phyloP scores from a whole-genome alignment of 371 early-diverging fungal genomes.

The Zopfochytrium polystomum region DNA sequence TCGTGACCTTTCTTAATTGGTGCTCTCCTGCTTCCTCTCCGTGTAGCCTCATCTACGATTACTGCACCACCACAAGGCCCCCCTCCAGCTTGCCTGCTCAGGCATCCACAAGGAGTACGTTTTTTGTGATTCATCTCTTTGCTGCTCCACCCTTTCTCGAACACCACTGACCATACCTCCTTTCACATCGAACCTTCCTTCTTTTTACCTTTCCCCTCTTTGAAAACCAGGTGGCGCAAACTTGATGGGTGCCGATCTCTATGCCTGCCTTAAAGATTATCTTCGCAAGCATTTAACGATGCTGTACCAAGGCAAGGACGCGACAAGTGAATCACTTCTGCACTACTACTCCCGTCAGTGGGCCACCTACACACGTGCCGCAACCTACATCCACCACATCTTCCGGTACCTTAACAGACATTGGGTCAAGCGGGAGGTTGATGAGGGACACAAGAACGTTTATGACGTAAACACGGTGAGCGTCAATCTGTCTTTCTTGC shows the following conservation, averaged over 20 bases:
- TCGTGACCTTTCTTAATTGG: too few species aligned
- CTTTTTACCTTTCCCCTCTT: too few species aligned
- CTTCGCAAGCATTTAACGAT: constrained; percentile 63
- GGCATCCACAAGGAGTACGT: constrained; percentile 11
- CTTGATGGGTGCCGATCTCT: constrained; percentile 83
- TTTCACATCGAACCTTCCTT: too few species aligned
- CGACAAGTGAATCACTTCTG: constrained; percentile 77
- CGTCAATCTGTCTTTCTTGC: background rate
- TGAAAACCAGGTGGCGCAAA: constrained; percentile 68
- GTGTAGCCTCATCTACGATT: constrained; percentile 75
- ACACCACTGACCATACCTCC: too few species aligned
- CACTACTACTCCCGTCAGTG: constrained; percentile 85
- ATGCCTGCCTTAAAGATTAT: constrained; percentile 68
- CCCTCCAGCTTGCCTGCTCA: constrained; percentile 1
- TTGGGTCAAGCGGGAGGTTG: constrained; percentile 94
- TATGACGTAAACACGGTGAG: constrained; percentile 91
- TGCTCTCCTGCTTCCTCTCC: background rate
- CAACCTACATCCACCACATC: constrained; percentile 81
- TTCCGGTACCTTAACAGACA: constrained; percentile 94
- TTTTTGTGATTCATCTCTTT: background rate
- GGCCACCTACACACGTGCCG: constrained; percentile 81
- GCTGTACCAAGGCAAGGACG: constrained; percentile 49
- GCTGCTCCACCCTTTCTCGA: too few species aligned
- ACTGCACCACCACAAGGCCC: constrained; percentile 58
- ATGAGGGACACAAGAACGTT: constrained; percentile 85